phyloP scores from a whole-genome alignment of 2,329 filamentous ascomycete species.

The Diaporthe australafricana region DNA sequence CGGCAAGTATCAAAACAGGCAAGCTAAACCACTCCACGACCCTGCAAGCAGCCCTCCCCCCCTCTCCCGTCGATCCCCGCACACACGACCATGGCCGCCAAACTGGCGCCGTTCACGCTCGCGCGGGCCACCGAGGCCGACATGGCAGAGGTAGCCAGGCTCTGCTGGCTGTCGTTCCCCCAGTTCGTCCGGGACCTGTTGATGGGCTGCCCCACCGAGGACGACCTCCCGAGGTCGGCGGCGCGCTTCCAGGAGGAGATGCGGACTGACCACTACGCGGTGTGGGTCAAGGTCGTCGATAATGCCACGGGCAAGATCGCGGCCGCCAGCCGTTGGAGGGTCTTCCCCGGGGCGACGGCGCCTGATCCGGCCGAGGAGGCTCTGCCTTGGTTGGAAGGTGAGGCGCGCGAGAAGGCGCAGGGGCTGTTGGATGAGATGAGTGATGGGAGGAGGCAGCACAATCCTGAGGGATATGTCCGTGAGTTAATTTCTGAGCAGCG shows the following conservation, averaged over 20 bases:
- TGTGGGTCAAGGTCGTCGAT: constrained; percentile 52
- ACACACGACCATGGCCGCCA: not conserved
- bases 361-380: constrained; percentile 34
- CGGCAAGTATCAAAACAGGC: not conserved
- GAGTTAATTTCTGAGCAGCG: not conserved
- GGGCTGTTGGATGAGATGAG: constrained; percentile 47
- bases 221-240: constrained; percentile 40
- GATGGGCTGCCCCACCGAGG: constrained; percentile 40
- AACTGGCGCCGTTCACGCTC: constrained; percentile 13
- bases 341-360: constrained; percentile 45
- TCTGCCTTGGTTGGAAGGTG: constrained; percentile 45
- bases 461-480: constrained; percentile 35
- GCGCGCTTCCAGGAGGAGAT: constrained; percentile 36
- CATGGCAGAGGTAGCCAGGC: constrained; percentile 33
- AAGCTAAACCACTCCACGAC: not conserved
- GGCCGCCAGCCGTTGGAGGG: constrained; percentile 50
- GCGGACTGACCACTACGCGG: constrained; percentile 43
- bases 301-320: constrained; percentile 46
- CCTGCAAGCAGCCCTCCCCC: not conserved
- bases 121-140: constrained; percentile 33
- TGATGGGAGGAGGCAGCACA: constrained; percentile 46
- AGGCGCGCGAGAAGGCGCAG: constrained; percentile 49
- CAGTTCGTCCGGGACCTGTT: constrained; percentile 32
- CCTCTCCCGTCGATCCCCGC: not conserved
- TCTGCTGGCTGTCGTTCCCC: constrained; percentile 38